These are phyloP conservation scores for Cadophora gregata DNA, from an alignment of 2,329 filamentous ascomycete genomes.

Conservation along the genomic window DNA sequence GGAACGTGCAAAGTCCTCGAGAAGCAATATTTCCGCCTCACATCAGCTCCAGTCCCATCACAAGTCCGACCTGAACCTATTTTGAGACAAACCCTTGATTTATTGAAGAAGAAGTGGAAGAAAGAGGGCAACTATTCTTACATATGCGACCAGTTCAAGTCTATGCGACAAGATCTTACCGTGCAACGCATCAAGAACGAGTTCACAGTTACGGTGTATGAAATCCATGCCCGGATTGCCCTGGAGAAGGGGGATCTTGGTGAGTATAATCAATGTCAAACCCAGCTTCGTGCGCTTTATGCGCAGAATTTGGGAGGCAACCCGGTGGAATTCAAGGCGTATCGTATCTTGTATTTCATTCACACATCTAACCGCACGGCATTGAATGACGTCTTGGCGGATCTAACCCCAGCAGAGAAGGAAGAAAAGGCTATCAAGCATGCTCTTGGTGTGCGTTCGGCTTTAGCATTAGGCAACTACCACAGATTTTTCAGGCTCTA, in stretches of 20 bases:
- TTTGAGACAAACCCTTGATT: slow-evolving; percentile 81
- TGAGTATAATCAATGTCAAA: slow-evolving; percentile 99
- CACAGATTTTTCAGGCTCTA: slow-evolving; percentile 98
- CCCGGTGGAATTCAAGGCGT: slow-evolving; percentile 95
- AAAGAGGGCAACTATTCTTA: slow-evolving; percentile 94
- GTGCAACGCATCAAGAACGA: slow-evolving; percentile 97
- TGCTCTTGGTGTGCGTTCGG: slow-evolving; percentile 88
- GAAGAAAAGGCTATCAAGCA: slow-evolving; percentile 83
- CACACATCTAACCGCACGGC: slow-evolving; percentile 98
- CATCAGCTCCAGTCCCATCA: slow-evolving; percentile 84
- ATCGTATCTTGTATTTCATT: slow-evolving; percentile 99
- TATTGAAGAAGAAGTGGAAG: slow-evolving; percentile 94
- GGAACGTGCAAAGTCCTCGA: slow-evolving; percentile 85
- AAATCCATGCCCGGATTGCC: slow-evolving; percentile 96
- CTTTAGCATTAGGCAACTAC: slow-evolving; percentile 92
- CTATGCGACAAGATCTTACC: slow-evolving; percentile 94
- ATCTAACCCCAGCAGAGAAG: slow-evolving; percentile 99
- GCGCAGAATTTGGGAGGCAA: slow-evolving; percentile 85
- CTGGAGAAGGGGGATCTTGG: slow-evolving; percentile 98
- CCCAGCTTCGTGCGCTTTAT: slow-evolving; percentile 92
- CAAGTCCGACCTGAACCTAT: slow-evolving; percentile 85
- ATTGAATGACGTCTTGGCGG: slow-evolving; percentile 97
- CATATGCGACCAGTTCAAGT: slow-evolving; percentile 99
- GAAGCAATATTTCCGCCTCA: slow-evolving; percentile 94
- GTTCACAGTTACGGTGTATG: slow-evolving; percentile 95